Percentiles rank a stretch among this genome's conserved stretches.
Evolutionary conservation across 345 rosid species (phyloP).

Genomic region (Physaria fendleri): DNA sequence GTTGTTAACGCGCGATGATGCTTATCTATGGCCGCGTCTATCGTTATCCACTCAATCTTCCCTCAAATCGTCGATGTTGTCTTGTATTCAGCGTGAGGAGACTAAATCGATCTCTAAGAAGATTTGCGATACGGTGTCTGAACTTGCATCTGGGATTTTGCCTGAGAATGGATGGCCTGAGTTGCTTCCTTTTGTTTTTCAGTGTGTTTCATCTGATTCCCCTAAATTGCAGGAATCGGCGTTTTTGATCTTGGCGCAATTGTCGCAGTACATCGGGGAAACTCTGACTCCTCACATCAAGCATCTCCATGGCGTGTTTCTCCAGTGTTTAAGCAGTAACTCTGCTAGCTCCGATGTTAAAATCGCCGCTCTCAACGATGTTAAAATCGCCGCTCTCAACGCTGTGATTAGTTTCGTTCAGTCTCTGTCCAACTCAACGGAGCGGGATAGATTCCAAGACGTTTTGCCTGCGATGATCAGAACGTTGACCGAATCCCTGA

Average conservation of each 20-base stretch:
- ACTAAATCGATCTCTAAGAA: slow-evolving; percentile 75
- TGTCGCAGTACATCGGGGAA: slow-evolving; percentile 88
- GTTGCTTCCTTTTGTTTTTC: slow-evolving; percentile 87
- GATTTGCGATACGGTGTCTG: slow-evolving; percentile 90
- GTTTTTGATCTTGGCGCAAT: slow-evolving; percentile 83
- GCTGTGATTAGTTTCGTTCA: slow-evolving; percentile 94
- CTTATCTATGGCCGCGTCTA: slow-evolving; percentile 86
- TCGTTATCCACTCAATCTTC: slow-evolving; percentile 65
- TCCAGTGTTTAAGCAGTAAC: slow-evolving; percentile 56
- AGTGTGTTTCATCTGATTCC: slow-evolving; percentile 78
- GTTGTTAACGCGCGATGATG: slow-evolving; percentile 81
- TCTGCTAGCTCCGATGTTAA: slow-evolving; percentile 64
- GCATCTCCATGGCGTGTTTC: slow-evolving; percentile 77
- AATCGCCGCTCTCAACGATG: slow-evolving; percentile 90
- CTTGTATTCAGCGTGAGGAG: slow-evolving; percentile 74
- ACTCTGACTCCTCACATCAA: slow-evolving; percentile 67
- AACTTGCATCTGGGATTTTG: slow-evolving; percentile 81
- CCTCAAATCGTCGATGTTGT: slow-evolving; percentile 62
- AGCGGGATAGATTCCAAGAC: slow-evolving; percentile 95
- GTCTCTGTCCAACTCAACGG: slow-evolving; percentile 60
- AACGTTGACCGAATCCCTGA: slow-evolving; percentile 87
- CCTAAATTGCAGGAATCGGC: slow-evolving; percentile 86
- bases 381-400: too few species aligned
- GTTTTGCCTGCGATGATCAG: slow-evolving; percentile 87
- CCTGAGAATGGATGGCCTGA: slow-evolving; percentile 96